These are phyloP conservation scores for Xylona heveae DNA, from an alignment of 495 filamentous ascomycete species.

Conservation along the genomic window DNA sequence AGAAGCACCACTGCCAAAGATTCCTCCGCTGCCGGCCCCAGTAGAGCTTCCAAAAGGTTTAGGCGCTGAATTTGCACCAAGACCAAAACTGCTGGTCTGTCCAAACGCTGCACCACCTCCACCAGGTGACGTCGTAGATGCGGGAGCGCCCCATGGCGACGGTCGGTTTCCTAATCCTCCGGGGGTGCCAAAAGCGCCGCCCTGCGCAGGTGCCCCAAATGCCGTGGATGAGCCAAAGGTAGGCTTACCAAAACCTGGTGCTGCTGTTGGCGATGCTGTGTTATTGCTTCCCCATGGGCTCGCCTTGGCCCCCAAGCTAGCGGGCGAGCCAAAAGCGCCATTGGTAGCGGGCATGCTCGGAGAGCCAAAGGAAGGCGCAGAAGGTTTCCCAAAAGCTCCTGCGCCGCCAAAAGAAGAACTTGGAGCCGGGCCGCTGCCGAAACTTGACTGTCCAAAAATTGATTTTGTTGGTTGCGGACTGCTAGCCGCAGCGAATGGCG, in stretches of 20 bases:
- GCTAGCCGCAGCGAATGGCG: constrained; percentile 15
- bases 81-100: constrained; percentile 11
- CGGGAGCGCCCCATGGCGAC: constrained; percentile 21
- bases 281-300: constrained; percentile 13
- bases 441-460: constrained; percentile 16
- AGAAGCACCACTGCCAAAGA: constrained; percentile 8
- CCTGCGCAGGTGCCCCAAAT: constrained; percentile 11
- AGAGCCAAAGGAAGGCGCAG: constrained; percentile 3
- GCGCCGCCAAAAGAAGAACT: background rate
- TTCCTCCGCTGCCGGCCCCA: constrained; percentile 6
- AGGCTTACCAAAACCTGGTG: constrained; percentile 13
- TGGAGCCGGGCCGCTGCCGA: constrained; percentile 5
- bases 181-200: constrained; percentile 31
- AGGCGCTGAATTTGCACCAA: constrained; percentile 3
- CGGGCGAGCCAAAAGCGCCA: constrained; percentile 7
- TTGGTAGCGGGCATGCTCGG: constrained; percentile 2
- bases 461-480: constrained; percentile 9
- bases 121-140: constrained; percentile 8
- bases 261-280: constrained; percentile 3
- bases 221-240: constrained; percentile 27
- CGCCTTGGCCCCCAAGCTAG: constrained; percentile 8
- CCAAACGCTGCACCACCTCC: constrained; percentile 13
- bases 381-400: constrained; percentile 1
- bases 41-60: constrained; percentile 2
- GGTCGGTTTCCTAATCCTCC: constrained; percentile 15